A percentile compares a stretch with the other conserved stretches of the same genome.
Evolutionary conservation across 2,329 filamentous ascomycete genomes (phyloP).

Genomic region (Scedosporium apiospermum): DNA sequence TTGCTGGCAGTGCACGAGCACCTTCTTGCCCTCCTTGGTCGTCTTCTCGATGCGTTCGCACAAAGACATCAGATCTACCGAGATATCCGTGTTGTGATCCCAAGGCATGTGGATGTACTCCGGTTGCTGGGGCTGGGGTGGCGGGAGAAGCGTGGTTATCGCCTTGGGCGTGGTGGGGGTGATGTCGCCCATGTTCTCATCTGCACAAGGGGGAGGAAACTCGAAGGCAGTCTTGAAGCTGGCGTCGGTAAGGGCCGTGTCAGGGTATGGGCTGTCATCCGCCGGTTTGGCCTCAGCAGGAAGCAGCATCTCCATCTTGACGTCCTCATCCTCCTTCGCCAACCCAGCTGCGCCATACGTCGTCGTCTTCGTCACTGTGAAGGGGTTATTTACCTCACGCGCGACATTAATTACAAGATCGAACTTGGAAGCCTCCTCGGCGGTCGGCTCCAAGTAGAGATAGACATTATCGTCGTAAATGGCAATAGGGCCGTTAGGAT

Average conservation of each 20-base stretch:
- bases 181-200: constrained; percentile 16
- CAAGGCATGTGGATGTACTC: constrained; percentile 83
- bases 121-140: constrained; percentile 39
- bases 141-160: constrained; percentile 12
- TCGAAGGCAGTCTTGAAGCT: constrained; percentile 55
- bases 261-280: constrained; percentile 33
- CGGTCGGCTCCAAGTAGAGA: constrained; percentile 70
- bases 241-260: constrained; percentile 47
- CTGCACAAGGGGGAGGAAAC: constrained; percentile 30
- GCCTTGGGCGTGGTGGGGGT: constrained; percentile 50
- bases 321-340: constrained; percentile 1
- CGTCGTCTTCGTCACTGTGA: constrained; percentile 26
- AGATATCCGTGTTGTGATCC: constrained; percentile 84
- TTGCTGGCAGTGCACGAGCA: constrained; percentile 78
- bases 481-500: constrained; percentile 71
- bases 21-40: constrained; percentile 63
- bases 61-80: constrained; percentile 63
- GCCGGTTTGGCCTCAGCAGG: constrained; percentile 18
- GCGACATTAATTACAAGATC: constrained; percentile 82
- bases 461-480: constrained; percentile 73
- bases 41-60: constrained; percentile 69
- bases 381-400: constrained; percentile 71
- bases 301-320: constrained; percentile 8
- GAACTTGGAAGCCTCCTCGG: constrained; percentile 66
- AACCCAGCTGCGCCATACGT: constrained; percentile 18